Evolutionary conservation across 2,329 filamentous ascomycete species (phyloP).

Genomic region (Zasmidium angulare): DNA sequence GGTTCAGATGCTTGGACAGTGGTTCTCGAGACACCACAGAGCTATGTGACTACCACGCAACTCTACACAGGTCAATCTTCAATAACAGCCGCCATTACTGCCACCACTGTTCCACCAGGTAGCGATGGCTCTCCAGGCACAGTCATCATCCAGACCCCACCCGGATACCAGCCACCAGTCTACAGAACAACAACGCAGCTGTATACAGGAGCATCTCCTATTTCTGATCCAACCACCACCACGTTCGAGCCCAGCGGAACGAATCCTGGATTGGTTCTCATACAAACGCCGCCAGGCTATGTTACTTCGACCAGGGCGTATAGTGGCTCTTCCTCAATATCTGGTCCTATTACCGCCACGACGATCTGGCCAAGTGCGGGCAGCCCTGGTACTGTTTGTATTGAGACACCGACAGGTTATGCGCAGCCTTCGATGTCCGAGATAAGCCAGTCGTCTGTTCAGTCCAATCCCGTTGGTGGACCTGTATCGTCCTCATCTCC

Average conservation of each 20-base stretch:
- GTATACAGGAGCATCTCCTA: conserved; percentile 11
- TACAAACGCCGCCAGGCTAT: conserved; percentile 8
- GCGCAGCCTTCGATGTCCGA: neutral
- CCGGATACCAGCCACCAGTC: neutral
- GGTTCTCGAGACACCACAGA: neutral
- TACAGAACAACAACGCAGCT: conserved; percentile 5
- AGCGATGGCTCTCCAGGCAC: neutral
- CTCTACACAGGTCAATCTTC: neutral
- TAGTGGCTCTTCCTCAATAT: neutral
- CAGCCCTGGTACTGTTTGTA: neutral
- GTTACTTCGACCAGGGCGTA: neutral
- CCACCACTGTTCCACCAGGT: neutral
- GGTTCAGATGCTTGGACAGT: conserved; percentile 6
- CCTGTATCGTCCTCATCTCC: no score
- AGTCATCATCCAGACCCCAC: neutral
- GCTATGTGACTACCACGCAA: neutral
- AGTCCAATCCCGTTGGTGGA: no score
- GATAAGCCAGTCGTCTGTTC: neutral
- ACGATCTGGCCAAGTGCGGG: neutral
- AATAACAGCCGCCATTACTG: neutral
- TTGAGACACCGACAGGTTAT: neutral
- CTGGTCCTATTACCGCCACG: conserved; percentile 1
- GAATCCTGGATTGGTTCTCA: conserved; percentile 4
- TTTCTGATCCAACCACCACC: conserved; percentile 8
- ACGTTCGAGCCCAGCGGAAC: conserved; percentile 9